A percentile compares a stretch with the other conserved stretches of the same genome.
Evolutionary conservation across 768 basidiomycete species (phyloP).

Genomic region (Russula virescens): DNA sequence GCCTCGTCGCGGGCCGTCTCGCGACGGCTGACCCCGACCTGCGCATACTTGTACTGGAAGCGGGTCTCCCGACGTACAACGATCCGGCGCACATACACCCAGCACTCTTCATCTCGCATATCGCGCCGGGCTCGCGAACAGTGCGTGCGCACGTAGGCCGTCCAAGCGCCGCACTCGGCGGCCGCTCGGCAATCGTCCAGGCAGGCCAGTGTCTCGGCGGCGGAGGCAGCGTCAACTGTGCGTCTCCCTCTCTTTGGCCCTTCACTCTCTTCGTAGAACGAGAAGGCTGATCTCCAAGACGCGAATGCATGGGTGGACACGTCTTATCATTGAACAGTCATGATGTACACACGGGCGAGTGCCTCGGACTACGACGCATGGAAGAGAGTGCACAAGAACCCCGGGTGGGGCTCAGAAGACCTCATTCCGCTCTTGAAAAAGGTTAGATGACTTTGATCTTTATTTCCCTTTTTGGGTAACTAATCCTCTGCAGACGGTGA

Average conservation of each 20-base stretch:
- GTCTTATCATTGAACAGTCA: not conserved
- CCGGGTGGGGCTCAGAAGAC: slow-evolving; percentile 55
- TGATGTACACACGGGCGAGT: slow-evolving; percentile 51
- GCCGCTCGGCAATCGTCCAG: slow-evolving; percentile 41
- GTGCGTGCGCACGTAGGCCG: slow-evolving; percentile 39
- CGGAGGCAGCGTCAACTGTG: slow-evolving; percentile 53
- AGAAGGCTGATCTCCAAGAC: too few relatives aligned
- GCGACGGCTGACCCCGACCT: slow-evolving; percentile 47
- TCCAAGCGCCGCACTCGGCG: slow-evolving; percentile 40
- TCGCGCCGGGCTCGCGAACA: slow-evolving; percentile 36
- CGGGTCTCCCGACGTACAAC: slow-evolving; percentile 47
- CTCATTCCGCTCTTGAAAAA: slow-evolving; percentile 55
- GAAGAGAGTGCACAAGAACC: slow-evolving; percentile 44
- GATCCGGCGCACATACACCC: slow-evolving; percentile 48
- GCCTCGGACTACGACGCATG: slow-evolving; percentile 65
- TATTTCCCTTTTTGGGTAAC: not conserved
- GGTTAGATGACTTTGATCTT: slow-evolving; percentile 31
- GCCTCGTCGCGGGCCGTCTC: slow-evolving; percentile 52
- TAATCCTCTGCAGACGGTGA: slow-evolving; percentile 32
- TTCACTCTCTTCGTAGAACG: too few relatives aligned
- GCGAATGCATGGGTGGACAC: too few relatives aligned
- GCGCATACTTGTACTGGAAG: slow-evolving; percentile 57
- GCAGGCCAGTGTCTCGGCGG: slow-evolving; percentile 53
- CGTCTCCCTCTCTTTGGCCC: slow-evolving; percentile 14
- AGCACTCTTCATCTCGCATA: slow-evolving; percentile 42